These are phyloP conservation scores for Aspergillus brunneoviolaceus DNA, from an alignment of 2,329 filamentous ascomycete species.

Conservation along the genomic window DNA sequence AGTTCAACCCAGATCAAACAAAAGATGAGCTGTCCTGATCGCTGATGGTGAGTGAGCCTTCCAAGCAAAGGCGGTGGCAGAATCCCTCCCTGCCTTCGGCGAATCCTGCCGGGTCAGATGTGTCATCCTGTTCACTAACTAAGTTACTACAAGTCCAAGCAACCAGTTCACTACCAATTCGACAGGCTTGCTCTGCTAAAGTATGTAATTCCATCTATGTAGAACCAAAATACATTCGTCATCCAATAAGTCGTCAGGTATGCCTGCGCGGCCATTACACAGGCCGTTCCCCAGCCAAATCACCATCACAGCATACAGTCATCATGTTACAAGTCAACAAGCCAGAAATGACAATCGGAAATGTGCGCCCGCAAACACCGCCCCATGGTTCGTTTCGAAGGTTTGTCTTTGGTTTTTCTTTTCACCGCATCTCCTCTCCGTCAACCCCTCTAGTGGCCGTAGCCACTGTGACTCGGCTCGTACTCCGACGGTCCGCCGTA, in stretches of 20 bases:
- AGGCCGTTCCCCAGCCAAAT: too few relatives aligned
- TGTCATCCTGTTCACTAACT: background rate
- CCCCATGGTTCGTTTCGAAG: conserved; percentile 23
- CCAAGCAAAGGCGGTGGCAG: conserved; percentile 24
- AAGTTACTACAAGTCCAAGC: too few relatives aligned
- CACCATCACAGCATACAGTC: conserved; percentile 12
- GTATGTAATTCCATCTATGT: conserved; percentile 1
- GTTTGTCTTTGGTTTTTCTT: conserved; percentile 14
- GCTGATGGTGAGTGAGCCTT: background rate
- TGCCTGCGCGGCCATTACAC: too few relatives aligned
- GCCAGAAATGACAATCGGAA: conserved; percentile 18
- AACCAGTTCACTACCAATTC: too few relatives aligned
- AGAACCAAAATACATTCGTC: conserved; percentile 6
- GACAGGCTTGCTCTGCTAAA: too few relatives aligned
- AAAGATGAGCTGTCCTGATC: conserved; percentile 26
- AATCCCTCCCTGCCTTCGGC: conserved; percentile 10
- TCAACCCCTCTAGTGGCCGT: conserved; percentile 21
- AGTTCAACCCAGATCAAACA: background rate
- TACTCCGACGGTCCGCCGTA: conserved; percentile 26
- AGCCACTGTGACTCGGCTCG: conserved; percentile 24
- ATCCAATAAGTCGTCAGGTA: conserved; percentile 12
- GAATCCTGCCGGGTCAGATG: background rate
- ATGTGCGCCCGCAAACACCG: conserved; percentile 34
- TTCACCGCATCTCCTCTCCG: conserved; percentile 16
- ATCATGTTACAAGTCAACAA: conserved; percentile 4